Conservation (phyloP, 2,329 filamentous ascomycete species). For the Didymella keratinophila region DNA sequence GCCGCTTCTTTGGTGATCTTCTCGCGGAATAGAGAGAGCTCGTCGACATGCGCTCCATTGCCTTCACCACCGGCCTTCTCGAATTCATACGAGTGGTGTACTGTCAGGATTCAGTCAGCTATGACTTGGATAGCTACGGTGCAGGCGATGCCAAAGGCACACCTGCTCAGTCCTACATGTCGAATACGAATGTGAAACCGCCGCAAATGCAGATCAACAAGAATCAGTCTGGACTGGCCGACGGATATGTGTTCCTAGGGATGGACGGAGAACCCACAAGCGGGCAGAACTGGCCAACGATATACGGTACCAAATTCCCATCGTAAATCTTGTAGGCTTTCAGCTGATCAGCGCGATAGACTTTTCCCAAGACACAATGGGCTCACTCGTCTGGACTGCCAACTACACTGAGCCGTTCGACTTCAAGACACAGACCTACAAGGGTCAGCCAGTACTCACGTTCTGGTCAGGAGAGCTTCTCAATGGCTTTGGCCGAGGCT, state of each 20-base stretch:
- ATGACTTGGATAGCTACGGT: not conserved
- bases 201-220: not conserved
- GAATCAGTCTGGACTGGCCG: not conserved
- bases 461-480: slow-evolving; percentile 28
- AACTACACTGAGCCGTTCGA: slow-evolving; percentile 33
- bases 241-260: slow-evolving; percentile 27
- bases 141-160: not conserved
- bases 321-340: too few relatives aligned
- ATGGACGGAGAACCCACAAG: slow-evolving; percentile 30
- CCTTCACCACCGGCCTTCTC: slow-evolving; percentile 16
- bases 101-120: not conserved
- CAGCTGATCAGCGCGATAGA: slow-evolving; percentile 1
- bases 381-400: slow-evolving; percentile 30
- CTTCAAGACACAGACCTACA: slow-evolving; percentile 32
- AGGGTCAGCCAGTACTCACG: slow-evolving; percentile 32
- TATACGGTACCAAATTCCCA: slow-evolving; percentile 19
- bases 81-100: not conserved
- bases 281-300: slow-evolving; percentile 29
- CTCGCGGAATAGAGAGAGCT: not conserved
- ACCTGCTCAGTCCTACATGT: not conserved
- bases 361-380: slow-evolving; percentile 27
- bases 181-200: not conserved
- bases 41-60: not conserved
- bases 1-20: not conserved
- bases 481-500: slow-evolving; percentile 25